Conservation (phyloP, 768 basidiomycete genomes). For the Russula dissimulans region DNA sequence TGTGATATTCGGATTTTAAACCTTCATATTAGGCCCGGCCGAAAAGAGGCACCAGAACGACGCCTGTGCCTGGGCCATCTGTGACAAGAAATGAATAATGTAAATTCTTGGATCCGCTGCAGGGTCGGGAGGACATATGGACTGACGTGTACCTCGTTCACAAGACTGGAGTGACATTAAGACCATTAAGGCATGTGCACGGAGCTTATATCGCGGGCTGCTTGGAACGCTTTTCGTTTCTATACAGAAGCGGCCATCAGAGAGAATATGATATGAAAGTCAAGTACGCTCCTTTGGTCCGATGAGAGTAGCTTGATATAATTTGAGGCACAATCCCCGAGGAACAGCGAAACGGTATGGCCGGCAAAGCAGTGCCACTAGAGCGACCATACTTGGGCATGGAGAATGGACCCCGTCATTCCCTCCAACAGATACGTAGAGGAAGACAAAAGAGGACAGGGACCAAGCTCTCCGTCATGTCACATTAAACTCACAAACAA, state of each 20-base stretch:
- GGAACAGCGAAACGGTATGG: not conserved
- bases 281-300: not conserved
- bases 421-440: not conserved
- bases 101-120: not conserved
- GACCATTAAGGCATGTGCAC: not conserved
- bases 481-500: slow-evolving; percentile 10
- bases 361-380: not conserved
- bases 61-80: not conserved
- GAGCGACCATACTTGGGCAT: not conserved
- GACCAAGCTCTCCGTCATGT: not conserved
- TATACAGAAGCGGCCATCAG: not conserved
- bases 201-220: not conserved
- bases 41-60: not conserved
- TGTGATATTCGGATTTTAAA: not conserved
- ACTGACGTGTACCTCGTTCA: not conserved
- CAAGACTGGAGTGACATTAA: not conserved
- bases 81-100: not conserved
- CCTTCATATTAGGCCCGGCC: not conserved
- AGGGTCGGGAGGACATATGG: not conserved
- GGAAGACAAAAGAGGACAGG: not conserved
- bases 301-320: not conserved
- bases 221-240: not conserved
- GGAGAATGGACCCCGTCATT: not conserved
- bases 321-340: not conserved
- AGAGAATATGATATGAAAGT: not conserved